phyloP scores from a whole-genome alignment of 73 alveolate species.

The Vitrella brassicaformis region DNA sequence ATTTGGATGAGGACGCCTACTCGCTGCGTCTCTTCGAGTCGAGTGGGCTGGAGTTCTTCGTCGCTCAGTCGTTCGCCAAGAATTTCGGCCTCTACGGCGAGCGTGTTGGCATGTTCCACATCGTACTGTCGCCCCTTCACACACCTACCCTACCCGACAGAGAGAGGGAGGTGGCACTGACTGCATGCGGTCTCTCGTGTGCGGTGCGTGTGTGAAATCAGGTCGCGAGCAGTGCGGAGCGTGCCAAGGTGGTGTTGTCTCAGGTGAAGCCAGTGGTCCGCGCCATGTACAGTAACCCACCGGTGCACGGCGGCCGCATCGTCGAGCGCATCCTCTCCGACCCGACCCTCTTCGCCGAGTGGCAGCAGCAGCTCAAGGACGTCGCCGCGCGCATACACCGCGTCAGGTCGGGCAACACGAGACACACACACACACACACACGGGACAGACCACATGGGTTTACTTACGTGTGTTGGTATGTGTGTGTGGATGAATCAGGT shows the following conservation, averaged over 20 bases:
- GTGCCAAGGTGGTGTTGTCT: slow-evolving; percentile 60
- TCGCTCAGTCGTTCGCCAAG: slow-evolving; percentile 85
- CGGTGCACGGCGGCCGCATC: slow-evolving; percentile 86
- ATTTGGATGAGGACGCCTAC: slow-evolving; percentile 80
- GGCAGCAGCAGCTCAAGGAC: neutral
- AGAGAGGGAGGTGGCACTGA: too few species aligned
- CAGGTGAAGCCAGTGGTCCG: slow-evolving; percentile 69
- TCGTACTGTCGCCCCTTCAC: too few species aligned
- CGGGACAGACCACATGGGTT: too few species aligned
- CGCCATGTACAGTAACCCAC: slow-evolving; percentile 81
- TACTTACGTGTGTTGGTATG: too few species aligned
- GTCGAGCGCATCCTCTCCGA: slow-evolving; percentile 5
- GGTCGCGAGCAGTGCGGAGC: slow-evolving; percentile 63
- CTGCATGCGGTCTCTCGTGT: neutral
- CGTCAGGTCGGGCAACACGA: neutral
- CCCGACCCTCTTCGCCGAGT: neutral
- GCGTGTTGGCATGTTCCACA: slow-evolving; percentile 1
- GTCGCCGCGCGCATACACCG: neutral
- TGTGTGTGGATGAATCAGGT: too few species aligned
- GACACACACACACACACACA: too few species aligned
- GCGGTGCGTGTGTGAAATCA: too few species aligned
- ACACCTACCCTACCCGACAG: too few species aligned
- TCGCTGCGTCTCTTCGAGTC: slow-evolving; percentile 68
- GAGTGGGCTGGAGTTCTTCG: slow-evolving; percentile 75
- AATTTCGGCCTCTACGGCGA: slow-evolving; percentile 88